Percentiles rank a stretch among this genome's conserved stretches.
phyloP scores from a whole-genome alignment of 805 yeast species.

The Kodamaea neixiangensis region DNA sequence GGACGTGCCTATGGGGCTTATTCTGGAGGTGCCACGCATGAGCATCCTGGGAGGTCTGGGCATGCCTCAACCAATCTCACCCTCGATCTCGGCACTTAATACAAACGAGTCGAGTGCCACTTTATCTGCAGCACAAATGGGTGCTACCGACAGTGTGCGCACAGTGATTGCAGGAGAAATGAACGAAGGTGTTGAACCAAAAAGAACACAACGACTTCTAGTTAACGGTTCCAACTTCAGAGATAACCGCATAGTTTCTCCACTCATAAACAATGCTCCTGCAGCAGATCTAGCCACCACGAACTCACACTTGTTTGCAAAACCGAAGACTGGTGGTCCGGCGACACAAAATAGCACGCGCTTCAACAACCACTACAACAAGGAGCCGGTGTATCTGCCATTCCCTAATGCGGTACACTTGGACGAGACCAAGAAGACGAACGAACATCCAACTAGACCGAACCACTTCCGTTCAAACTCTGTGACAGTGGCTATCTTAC shows the following conservation, averaged over 20 bases:
- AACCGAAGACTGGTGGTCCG: neutral
- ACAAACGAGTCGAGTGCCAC: conserved; percentile 20
- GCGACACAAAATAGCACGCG: conserved; percentile 14
- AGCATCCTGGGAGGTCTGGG: conserved; percentile 19
- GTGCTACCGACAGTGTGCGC: conserved; percentile 12
- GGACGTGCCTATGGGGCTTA: conserved; percentile 40
- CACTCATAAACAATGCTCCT: conserved; percentile 36
- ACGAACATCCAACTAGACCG: conserved; percentile 23
- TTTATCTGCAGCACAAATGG: conserved; percentile 19
- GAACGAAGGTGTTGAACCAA: conserved; percentile 2
- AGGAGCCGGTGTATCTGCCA: conserved; percentile 44
- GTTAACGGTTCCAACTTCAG: conserved; percentile 12
- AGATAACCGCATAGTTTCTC: conserved; percentile 29
- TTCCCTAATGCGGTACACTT: conserved; percentile 43
- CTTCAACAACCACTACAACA: conserved; percentile 49
- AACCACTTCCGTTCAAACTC: conserved; percentile 39
- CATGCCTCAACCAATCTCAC: neutral
- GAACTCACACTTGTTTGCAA: conserved; percentile 24
- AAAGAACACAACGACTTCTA: neutral
- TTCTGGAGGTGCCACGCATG: conserved; percentile 29
- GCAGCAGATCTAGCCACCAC: conserved; percentile 20
- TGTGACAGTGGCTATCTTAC: conserved; percentile 41
- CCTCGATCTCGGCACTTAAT: neutral
- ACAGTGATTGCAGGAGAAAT: conserved; percentile 25
- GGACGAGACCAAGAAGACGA: conserved; percentile 19